phyloP scores from a whole-genome alignment of 257 asterid species.

The Jasminum sambac region DNA sequence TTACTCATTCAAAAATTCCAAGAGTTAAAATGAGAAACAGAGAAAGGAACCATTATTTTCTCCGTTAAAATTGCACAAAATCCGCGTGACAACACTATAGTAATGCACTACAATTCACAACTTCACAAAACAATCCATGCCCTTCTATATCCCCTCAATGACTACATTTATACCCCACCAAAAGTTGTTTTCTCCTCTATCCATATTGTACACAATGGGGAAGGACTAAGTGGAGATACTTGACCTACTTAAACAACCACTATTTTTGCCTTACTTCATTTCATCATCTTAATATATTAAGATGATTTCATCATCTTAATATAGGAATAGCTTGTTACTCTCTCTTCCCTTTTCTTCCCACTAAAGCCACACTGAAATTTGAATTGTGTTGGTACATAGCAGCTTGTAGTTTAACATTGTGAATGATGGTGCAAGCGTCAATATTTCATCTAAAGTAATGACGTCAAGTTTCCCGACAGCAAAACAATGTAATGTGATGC shows the following conservation, averaged over 20 bases:
- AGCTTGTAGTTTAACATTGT: neutral
- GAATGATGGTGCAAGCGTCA: neutral
- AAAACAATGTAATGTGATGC: neutral
- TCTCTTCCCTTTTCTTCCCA: neutral
- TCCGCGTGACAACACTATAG: neutral
- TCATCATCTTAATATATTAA: too few relatives aligned
- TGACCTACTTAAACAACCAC: neutral
- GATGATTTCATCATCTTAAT: too few relatives aligned
- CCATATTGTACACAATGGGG: neutral
- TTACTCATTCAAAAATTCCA: neutral
- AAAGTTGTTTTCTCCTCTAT: neutral
- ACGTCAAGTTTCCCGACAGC: neutral
- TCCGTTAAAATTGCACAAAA: neutral
- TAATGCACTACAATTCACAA: neutral
- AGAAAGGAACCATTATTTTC: neutral
- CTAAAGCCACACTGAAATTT: neutral
- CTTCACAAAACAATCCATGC: neutral
- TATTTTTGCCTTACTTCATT: neutral
- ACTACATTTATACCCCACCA: neutral
- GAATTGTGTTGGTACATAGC: neutral
- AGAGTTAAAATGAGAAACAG: neutral
- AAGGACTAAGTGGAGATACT: neutral
- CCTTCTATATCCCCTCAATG: neutral
- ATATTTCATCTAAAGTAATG: neutral
- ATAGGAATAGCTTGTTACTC: neutral